Evolutionary conservation across 495 filamentous ascomycete genomes (phyloP), one percentile per base, ranked within the genome.

Genomic region (Glutinoglossum americanum): DNA sequence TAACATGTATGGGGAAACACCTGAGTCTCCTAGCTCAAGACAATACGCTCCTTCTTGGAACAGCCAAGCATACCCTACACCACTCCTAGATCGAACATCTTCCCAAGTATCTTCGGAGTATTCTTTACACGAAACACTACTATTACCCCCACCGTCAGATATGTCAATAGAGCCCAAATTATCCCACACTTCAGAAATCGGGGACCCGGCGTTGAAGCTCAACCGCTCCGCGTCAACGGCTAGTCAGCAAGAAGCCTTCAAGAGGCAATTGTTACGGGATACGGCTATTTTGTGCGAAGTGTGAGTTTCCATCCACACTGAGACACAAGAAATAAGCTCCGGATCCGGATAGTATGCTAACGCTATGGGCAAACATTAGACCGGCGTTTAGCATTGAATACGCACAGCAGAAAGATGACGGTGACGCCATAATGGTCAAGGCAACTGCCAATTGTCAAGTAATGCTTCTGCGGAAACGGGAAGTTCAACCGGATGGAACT

Each of bases 251-350:
- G 61, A 63, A 0, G 21, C 47, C 1, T 71, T 71, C 49, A 67
- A 71, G 44, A 64, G 62, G 35, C 41, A 32, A 0, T 60, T 67
- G 0, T 71, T 69, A 62, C 60, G 64, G 26, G 66, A 71, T 53
- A 60, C 68, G 0, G 67, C 65, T n/a, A 67, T 69, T 23, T 57
- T 69, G 11, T 70, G 68, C 37, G 68, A 69, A 55, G 63, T 70
- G 61, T 67, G 64, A 64, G 65, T 51, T n/a, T 28, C 56, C 8
- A 57, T 15, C 54, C 3, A 23, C 57, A 13, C 26, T 17, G 30
- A 33, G 30, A 33, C 30, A 9, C 30, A 33, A 3, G 30, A 1
- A 15, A 39, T 10, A 11, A 15, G 10, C 32, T 13, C 15, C 15
- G 37, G 13, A 39, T 28, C 13, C 54, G 17, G 32, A 39, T 44